Conservation (phyloP, 768 basidiomycete genomes). For the Suillus subaureus region DNA sequence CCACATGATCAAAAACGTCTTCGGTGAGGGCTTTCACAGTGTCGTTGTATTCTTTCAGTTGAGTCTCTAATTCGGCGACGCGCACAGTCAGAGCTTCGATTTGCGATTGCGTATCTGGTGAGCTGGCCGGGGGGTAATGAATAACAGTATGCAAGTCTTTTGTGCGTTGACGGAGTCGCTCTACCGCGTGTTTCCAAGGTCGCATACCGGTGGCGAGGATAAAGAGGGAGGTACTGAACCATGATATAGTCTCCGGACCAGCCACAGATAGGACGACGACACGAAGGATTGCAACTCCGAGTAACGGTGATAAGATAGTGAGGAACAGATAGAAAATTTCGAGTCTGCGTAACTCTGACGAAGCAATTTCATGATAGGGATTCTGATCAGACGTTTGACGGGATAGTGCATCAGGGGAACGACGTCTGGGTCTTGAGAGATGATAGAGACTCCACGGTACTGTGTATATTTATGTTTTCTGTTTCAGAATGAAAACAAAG, state of each 20-base stretch:
- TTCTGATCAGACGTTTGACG: conserved; percentile 35
- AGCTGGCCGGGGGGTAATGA: conserved; percentile 52
- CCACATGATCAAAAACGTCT: conserved; percentile 63
- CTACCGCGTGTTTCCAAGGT: conserved; percentile 74
- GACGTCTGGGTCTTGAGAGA: conserved; percentile 51
- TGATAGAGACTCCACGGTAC: conserved; percentile 72
- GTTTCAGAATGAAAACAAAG: background rate
- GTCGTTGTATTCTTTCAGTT: conserved; percentile 44
- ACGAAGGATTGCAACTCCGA: conserved; percentile 69
- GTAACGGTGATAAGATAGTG: conserved; percentile 64
- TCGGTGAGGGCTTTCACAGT: conserved; percentile 46
- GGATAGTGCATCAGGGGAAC: conserved; percentile 28
- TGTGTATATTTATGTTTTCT: conserved; percentile 25
- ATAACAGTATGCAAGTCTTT: conserved; percentile 64
- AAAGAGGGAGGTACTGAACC: conserved; percentile 80
- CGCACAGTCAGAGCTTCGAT: conserved; percentile 43
- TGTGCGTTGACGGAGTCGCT: conserved; percentile 64
- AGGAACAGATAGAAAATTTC: conserved; percentile 68
- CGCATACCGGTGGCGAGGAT: conserved; percentile 79
- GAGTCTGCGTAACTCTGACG: conserved; percentile 57
- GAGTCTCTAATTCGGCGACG: conserved; percentile 49
- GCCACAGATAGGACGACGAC: conserved; percentile 54
- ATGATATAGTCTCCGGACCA: conserved; percentile 66
- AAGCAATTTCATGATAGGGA: conserved; percentile 45
- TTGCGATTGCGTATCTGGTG: conserved; percentile 26